phyloP scores from a whole-genome alignment of 208 protist genomes.

The Eutreptiella sp. region DNA sequence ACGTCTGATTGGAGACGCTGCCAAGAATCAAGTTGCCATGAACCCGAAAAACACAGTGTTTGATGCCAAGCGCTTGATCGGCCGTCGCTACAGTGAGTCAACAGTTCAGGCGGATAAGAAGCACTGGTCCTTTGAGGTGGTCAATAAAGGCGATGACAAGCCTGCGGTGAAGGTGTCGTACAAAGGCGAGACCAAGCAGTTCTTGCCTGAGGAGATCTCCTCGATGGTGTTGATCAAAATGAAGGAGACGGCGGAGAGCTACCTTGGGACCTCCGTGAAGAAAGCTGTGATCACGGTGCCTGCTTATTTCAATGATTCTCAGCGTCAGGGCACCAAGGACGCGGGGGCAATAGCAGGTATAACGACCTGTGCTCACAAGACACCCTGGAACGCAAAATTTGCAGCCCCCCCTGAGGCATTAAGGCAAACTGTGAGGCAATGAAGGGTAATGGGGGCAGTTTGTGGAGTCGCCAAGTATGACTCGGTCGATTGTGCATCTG shows the following conservation, averaged over 20 bases:
- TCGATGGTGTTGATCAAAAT: conserved; percentile 87
- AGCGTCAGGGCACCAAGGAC: conserved; percentile 96
- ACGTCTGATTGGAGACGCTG: conserved; percentile 74
- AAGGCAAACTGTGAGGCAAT: no score
- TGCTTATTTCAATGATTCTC: conserved; percentile 95
- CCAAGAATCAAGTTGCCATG: conserved; percentile 75
- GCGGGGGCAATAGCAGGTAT: conserved; percentile 90
- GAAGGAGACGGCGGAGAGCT: conserved; percentile 88
- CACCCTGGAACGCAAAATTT: no score
- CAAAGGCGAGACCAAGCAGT: conserved; percentile 51
- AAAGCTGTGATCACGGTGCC: conserved; percentile 93
- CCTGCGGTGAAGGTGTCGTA: conserved; percentile 59
- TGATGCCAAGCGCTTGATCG: conserved; percentile 79
- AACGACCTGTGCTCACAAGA: no score
- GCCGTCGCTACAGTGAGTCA: conserved; percentile 58
- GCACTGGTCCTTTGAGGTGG: conserved; percentile 79
- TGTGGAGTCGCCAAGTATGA: no score
- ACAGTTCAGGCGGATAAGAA: conserved; percentile 74
- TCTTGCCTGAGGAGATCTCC: conserved; percentile 82
- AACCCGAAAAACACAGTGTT: conserved; percentile 78
- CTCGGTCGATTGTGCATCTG: no score
- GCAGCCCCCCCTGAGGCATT: no score
- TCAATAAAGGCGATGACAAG: conserved; percentile 50
- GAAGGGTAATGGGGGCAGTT: no score
- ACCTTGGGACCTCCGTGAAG: conserved; percentile 81